Evolutionary conservation across 148 eudicot genomes (phyloP), one percentile per base, ranked within the genome.

Genomic region (Oxyria digyna): DNA sequence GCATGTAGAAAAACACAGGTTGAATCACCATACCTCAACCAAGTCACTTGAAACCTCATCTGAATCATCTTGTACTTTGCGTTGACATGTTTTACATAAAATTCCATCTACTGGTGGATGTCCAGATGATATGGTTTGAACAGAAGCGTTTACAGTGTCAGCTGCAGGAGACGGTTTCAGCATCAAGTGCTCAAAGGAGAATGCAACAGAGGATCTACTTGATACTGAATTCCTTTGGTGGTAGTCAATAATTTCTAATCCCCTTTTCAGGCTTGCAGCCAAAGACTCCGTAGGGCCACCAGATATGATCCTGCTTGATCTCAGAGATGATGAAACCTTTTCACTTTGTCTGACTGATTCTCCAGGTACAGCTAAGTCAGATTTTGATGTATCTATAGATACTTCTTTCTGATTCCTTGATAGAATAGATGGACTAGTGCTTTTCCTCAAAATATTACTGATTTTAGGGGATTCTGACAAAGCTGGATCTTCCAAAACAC

Each of bases 241-340:
- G 71, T 78, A 72, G 73, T 87, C 97, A 67, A 94, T 88, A 54
- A 91, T 83, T 75, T 90, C 83, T 69, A 88, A 73, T 41, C 99
- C 99, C 74, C 93, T 91, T 46, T 84, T 82, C 67, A 94, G 87
- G 71, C 99, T 94, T 66, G 91, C 93, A 64, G 87, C 99, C 75
- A 94, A 78, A 32, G 90, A 86, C 69, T 89, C 92, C 29, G 97
- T 81, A 71, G 95, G 82, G 62, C 95, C 65, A 4, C 95, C 37
- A 4, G 88, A 68, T 76, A 85, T 81, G 66, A 86, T 70, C 76
- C 78, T 87, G 81, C 96, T 88, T 41, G 96, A 85, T 62, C 81
- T 69, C 74, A 90, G 78, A 38, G 97, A 89, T 33, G 97, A 89
- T 67, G 79, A 73, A 55, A 85, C 73, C n/a, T 71, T 70, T 63